Conservation (phyloP, 192 early-diverging fungal species). For the Mortierella hygrophila region DNA sequence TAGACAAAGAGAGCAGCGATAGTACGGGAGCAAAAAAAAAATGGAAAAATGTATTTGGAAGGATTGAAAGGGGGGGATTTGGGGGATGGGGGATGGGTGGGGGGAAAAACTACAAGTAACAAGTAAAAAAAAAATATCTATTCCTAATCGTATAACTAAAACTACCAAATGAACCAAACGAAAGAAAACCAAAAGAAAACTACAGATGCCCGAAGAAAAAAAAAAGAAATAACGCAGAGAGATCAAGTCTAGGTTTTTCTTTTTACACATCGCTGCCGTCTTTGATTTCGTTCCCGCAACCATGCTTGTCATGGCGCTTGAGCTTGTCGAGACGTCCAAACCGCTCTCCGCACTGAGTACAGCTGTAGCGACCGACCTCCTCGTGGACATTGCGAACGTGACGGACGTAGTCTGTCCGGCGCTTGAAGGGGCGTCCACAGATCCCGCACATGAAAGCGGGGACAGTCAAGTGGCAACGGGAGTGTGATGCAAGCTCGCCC, state of each 20-base stretch:
- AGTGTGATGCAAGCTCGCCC: constrained; percentile 53
- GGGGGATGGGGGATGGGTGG: neutral
- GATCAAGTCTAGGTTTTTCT: too few relatives aligned
- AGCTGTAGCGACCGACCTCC: constrained; percentile 54
- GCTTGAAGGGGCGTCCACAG: constrained; percentile 56
- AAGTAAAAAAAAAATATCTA: neutral
- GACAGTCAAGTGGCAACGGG: constrained; percentile 48
- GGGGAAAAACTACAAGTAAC: constrained; percentile 5
- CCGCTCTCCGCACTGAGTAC: constrained; percentile 46
- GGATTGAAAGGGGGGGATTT: neutral
- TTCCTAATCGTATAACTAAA: constrained; percentile 12
- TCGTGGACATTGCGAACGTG: constrained; percentile 55
- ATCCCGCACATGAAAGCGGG: constrained; percentile 53
- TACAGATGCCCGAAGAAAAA: neutral
- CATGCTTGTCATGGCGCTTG: constrained; percentile 51
- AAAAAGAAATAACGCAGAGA: too few relatives aligned
- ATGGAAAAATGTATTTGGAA: constrained; percentile 3
- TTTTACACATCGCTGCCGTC: constrained; percentile 18
- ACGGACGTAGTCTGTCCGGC: constrained; percentile 52
- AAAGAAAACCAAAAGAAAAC: constrained; percentile 5
- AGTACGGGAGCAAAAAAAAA: constrained; percentile 5
- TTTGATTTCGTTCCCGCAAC: constrained; percentile 41
- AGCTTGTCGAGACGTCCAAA: constrained; percentile 53
- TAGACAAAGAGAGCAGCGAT: neutral
- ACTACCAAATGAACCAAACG: constrained; percentile 5